phyloP scores from a whole-genome alignment of 2,329 filamentous ascomycete species.

The Alternaria sp. region DNA sequence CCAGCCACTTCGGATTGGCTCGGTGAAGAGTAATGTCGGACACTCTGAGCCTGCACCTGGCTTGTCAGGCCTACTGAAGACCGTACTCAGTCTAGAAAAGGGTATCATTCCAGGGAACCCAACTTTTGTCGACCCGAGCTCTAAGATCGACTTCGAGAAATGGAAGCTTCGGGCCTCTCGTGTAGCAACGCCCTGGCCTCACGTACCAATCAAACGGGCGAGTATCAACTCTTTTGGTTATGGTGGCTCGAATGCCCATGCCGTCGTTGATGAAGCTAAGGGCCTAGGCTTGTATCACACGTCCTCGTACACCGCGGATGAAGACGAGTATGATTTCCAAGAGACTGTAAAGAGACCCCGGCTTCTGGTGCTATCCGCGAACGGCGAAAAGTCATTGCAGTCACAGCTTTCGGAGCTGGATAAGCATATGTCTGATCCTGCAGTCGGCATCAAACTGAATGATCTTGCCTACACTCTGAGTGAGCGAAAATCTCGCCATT shows the following conservation, averaged over 20 bases:
- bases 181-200: conserved; percentile 27
- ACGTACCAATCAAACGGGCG: conserved; percentile 13
- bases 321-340: neutral
- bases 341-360: neutral
- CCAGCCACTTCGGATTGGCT: conserved; percentile 17
- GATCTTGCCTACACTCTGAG: conserved; percentile 29
- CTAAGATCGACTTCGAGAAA: conserved; percentile 16
- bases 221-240: conserved; percentile 37
- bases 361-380: conserved; percentile 10
- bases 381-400: conserved; percentile 12
- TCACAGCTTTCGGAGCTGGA: neutral
- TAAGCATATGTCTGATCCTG: conserved; percentile 10
- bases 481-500: conserved; percentile 16
- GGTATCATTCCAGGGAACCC: conserved; percentile 40
- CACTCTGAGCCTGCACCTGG: conserved; percentile 53
- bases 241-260: conserved; percentile 40
- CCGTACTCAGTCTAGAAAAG: conserved; percentile 42
- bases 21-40: conserved; percentile 51
- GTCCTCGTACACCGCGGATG: neutral
- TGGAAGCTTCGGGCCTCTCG: neutral
- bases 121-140: conserved; percentile 19
- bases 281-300: conserved; percentile 11
- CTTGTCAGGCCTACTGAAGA: conserved; percentile 41
- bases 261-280: conserved; percentile 26
- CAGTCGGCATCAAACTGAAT: neutral